These are phyloP conservation scores for Saccharomycopsis guyanensis DNA, from an alignment of 805 yeast genomes.

Conservation along the genomic window DNA sequence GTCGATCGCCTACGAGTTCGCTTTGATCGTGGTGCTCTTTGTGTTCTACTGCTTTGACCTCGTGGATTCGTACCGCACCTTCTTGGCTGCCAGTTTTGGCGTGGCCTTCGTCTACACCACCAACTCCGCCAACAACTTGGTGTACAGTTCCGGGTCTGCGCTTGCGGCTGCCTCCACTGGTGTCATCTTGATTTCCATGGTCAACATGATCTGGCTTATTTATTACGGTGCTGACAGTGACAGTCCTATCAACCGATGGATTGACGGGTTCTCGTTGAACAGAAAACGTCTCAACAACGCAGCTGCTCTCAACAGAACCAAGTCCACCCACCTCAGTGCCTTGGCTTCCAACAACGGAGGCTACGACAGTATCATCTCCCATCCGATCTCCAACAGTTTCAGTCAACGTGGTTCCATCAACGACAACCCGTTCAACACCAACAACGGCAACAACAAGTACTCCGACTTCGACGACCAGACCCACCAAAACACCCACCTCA, in stretches of 20 bases:
- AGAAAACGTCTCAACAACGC: slow-evolving; percentile 24
- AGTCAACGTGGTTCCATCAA: slow-evolving; percentile 13
- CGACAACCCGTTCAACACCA: slow-evolving; percentile 21
- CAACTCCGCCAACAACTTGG: slow-evolving; percentile 72
- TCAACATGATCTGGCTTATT: slow-evolving; percentile 77
- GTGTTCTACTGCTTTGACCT: slow-evolving; percentile 52
- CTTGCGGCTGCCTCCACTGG: slow-evolving; percentile 91
- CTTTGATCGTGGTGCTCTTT: slow-evolving; percentile 46
- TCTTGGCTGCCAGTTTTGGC: slow-evolving; percentile 35
- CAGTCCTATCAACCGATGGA: slow-evolving; percentile 76
- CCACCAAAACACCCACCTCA: slow-evolving; percentile 19
- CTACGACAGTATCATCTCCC: slow-evolving; percentile 16
- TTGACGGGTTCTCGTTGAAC: slow-evolving; percentile 71
- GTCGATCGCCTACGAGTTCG: slow-evolving; percentile 78
- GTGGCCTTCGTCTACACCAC: slow-evolving; percentile 80
- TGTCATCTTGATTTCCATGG: slow-evolving; percentile 70
- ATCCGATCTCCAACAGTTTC: slow-evolving; percentile 19
- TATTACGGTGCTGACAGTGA: slow-evolving; percentile 88
- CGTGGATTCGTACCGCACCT: slow-evolving; percentile 59
- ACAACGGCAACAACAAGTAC: slow-evolving; percentile 21
- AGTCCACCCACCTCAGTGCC: slow-evolving; percentile 11
- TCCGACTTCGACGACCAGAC: slow-evolving; percentile 21
- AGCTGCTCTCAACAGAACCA: slow-evolving; percentile 10
- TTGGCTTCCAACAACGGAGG: slow-evolving; percentile 13
- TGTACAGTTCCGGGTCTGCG: slow-evolving; percentile 58